Conservation (phyloP, 345 rosid genomes). For the Camelina laxa region DNA sequence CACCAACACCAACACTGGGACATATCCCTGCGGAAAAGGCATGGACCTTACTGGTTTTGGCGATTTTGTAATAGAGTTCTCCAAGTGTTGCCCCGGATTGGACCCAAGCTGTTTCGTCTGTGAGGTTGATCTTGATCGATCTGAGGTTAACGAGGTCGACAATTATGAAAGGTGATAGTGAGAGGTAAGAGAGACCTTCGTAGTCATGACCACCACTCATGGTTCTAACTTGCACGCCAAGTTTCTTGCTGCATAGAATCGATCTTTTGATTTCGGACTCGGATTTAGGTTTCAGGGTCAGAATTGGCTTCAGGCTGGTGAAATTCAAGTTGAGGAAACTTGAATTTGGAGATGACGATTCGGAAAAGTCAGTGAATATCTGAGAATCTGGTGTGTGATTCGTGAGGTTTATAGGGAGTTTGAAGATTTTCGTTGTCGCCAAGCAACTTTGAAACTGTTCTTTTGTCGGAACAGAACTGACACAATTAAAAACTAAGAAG, state of each 20-base stretch:
- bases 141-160: conserved; percentile 56
- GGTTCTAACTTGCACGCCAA: conserved; percentile 53
- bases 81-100: conserved; percentile 68
- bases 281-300: conserved; percentile 47
- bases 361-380: conserved; percentile 17
- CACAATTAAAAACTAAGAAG: neutral
- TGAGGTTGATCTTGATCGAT: conserved; percentile 47
- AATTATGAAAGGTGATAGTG: conserved; percentile 53
- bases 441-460: conserved; percentile 38
- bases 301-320: conserved; percentile 51
- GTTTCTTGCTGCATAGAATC: conserved; percentile 48
- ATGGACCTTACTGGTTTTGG: conserved; percentile 48
- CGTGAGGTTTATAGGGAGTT: neutral
- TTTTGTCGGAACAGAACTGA: conserved; percentile 34
- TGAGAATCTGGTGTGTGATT: conserved; percentile 2
- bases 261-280: conserved; percentile 55
- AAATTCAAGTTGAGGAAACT: conserved; percentile 40
- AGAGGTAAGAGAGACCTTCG: conserved; percentile 68
- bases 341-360: conserved; percentile 30
- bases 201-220: conserved; percentile 81
- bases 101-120: conserved; percentile 57
- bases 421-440: neutral
- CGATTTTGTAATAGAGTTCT: conserved; percentile 59
- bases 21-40: conserved; percentile 69
- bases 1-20: conserved; percentile 64